Evolutionary conservation across 2,329 filamentous ascomycete genomes (phyloP).

Genomic region (Cladosporium colombiae): DNA sequence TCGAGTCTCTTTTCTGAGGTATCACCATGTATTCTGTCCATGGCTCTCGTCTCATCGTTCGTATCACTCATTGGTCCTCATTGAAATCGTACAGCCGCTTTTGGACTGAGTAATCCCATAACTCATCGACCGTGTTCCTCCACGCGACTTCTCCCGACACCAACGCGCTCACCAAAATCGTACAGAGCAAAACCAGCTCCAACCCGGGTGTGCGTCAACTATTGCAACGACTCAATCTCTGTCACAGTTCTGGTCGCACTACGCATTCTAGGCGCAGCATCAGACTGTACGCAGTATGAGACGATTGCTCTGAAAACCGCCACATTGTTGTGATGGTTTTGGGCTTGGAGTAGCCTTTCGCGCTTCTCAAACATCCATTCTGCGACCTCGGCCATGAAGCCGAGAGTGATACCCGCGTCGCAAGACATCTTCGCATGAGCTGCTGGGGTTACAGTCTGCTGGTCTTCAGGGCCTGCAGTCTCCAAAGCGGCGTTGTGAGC

Average conservation of each 20-base stretch:
- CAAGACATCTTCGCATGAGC: slow-evolving; percentile 30
- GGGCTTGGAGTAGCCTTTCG: not conserved
- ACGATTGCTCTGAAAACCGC: slow-evolving; percentile 34
- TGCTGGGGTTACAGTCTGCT: not conserved
- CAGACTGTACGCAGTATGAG: slow-evolving; percentile 27
- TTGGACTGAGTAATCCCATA: not conserved
- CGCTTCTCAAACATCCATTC: not conserved
- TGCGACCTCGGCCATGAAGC: slow-evolving; percentile 30
- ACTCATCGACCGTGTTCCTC: not conserved
- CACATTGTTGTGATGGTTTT: not conserved
- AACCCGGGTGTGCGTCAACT: not conserved
- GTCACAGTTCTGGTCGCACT: slow-evolving; percentile 8
- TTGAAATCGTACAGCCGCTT: not conserved
- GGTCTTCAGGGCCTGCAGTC: not conserved
- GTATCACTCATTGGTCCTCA: not conserved
- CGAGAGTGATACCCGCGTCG: slow-evolving; percentile 34
- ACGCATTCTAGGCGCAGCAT: slow-evolving; percentile 24
- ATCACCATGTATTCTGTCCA: not conserved
- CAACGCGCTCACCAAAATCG: not conserved
- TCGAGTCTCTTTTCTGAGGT: not conserved
- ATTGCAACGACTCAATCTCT: not conserved
- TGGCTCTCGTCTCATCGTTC: not conserved
- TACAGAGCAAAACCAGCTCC: not conserved
- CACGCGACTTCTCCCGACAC: not conserved
- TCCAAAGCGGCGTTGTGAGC: not conserved